These are phyloP conservation scores for Boletales sp. DNA, from an alignment of 768 basidiomycete species.

Conservation along the genomic window DNA sequence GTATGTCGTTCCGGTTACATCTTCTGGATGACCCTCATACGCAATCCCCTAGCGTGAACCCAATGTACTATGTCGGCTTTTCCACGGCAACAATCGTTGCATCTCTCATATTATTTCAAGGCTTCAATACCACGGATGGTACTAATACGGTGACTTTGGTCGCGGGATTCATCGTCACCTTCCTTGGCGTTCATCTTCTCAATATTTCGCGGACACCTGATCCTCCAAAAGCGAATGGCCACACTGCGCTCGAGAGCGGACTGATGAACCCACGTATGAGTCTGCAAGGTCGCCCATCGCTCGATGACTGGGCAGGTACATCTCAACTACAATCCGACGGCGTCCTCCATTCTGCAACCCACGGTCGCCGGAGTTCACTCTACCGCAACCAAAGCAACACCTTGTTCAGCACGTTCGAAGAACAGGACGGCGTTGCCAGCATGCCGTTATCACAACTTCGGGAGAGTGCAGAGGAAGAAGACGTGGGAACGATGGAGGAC, in stretches of 20 bases:
- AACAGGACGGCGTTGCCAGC: constrained; percentile 26
- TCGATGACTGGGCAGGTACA: constrained; percentile 66
- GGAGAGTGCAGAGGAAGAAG: constrained; percentile 64
- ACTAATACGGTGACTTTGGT: constrained; percentile 84
- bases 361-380: constrained; percentile 63
- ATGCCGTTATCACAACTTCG: constrained; percentile 60
- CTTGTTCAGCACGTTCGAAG: constrained; percentile 77
- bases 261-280: constrained; percentile 77
- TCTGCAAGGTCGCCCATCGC: constrained; percentile 74
- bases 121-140: constrained; percentile 85
- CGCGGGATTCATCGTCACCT: constrained; percentile 88
- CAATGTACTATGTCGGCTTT: constrained; percentile 97
- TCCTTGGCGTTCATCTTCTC: constrained; percentile 94
- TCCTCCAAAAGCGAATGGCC: constrained; percentile 39
- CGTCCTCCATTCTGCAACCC: constrained; percentile 33
- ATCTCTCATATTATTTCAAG: constrained; percentile 95
- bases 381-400: constrained; percentile 63
- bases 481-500: constrained; percentile 29
- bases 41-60: constrained; percentile 70
- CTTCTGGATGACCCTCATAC: background rate
- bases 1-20: constrained; percentile 45
- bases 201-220: constrained; percentile 70
- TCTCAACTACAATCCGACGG: constrained; percentile 30
- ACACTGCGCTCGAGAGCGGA: constrained; percentile 59
- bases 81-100: constrained; percentile 91